These are phyloP conservation scores for Suillus spraguei DNA, from an alignment of 768 basidiomycete genomes.

Conservation along the genomic window DNA sequence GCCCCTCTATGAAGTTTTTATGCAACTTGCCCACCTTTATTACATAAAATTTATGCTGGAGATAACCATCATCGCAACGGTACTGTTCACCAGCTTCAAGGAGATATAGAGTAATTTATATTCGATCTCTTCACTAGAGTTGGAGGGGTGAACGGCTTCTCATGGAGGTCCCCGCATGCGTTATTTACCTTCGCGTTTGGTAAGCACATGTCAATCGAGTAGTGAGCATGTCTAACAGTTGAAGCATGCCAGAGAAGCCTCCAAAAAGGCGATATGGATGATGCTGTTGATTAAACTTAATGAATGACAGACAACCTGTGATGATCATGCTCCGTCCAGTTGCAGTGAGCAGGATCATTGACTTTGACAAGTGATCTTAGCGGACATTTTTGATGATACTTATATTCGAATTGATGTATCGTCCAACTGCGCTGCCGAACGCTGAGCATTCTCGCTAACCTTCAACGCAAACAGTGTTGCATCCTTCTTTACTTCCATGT, in stretches of 20 bases:
- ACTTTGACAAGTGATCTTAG: slow-evolving; percentile 42
- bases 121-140: slow-evolving; percentile 87
- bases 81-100: slow-evolving; percentile 86
- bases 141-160: slow-evolving; percentile 63
- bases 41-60: too few species aligned
- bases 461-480: too few species aligned
- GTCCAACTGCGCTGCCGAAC: too few species aligned
- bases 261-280: too few species aligned
- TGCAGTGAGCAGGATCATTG: slow-evolving; percentile 49
- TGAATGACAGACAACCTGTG: slow-evolving; percentile 49
- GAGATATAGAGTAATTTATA: slow-evolving; percentile 59
- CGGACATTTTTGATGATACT: too few species aligned
- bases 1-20: too few species aligned
- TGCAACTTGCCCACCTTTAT: too few species aligned
- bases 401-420: too few species aligned
- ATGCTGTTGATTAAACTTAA: slow-evolving; percentile 41
- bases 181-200: slow-evolving; percentile 49
- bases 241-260: slow-evolving; percentile 49
- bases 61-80: slow-evolving; percentile 64
- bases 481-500: too few species aligned
- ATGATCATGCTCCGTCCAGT: too few species aligned
- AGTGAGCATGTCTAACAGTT: slow-evolving; percentile 65
- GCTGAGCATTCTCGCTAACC: too few species aligned
- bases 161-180: slow-evolving; percentile 52
- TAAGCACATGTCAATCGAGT: slow-evolving; percentile 45